phyloP scores from a whole-genome alignment of 2,329 filamentous ascomycete species.

The Knufia fluminis region DNA sequence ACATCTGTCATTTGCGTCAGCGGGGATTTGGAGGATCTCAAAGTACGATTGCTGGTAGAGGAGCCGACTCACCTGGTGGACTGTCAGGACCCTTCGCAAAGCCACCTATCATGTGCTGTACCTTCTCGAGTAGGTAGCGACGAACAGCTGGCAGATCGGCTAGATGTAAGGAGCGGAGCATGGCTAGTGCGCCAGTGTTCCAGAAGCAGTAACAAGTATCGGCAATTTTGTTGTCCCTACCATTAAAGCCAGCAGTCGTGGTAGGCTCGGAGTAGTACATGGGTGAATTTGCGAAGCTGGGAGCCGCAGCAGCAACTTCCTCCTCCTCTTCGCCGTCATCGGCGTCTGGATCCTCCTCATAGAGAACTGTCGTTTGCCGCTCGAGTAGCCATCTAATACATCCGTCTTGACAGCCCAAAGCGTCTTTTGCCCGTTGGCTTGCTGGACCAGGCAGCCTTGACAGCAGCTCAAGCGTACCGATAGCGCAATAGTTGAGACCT shows the following conservation, averaged over 20 bases:
- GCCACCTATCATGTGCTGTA: constrained; percentile 75
- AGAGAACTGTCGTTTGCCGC: constrained; percentile 50
- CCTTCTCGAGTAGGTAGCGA: constrained; percentile 74
- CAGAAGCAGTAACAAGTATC: constrained; percentile 97
- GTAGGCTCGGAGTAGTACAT: not conserved
- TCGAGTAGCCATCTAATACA: constrained; percentile 50
- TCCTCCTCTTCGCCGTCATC: constrained; percentile 22
- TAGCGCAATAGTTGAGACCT: constrained; percentile 83
- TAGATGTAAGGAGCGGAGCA: constrained; percentile 50
- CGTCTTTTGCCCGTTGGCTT: constrained; percentile 13
- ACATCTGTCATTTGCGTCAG: constrained; percentile 47
- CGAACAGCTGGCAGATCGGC: constrained; percentile 53
- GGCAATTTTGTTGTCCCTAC: constrained; percentile 78
- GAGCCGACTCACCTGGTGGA: constrained; percentile 48
- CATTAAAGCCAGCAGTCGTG: constrained; percentile 64
- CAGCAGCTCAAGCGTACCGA: constrained; percentile 69
- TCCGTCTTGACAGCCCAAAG: constrained; percentile 13
- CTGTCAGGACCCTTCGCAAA: constrained; percentile 65
- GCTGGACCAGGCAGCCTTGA: constrained; percentile 31
- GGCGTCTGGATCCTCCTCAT: constrained; percentile 38
- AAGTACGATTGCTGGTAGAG: constrained; percentile 17
- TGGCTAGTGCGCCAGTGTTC: constrained; percentile 59
- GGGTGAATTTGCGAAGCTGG: not conserved
- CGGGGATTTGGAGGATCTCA: too few relatives aligned
- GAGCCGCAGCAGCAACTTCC: not conserved